phyloP scores from a whole-genome alignment of 305 asterid species.

The Fraxinus velutina region DNA sequence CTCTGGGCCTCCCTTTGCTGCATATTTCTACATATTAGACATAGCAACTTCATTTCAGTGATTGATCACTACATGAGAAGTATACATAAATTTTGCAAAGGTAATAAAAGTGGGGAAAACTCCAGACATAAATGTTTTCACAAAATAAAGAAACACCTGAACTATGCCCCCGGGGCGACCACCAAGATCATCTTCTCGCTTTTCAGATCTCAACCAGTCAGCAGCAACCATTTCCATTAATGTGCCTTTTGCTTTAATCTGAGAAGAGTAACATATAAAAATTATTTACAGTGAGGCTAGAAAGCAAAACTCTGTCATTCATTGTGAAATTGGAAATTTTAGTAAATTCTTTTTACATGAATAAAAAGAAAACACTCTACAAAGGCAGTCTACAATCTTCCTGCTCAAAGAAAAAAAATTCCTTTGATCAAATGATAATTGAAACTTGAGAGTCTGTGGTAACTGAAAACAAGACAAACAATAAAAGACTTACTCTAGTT shows the following conservation, averaged over 20 bases:
- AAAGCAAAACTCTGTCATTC: conserved; percentile 1
- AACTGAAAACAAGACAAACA: background rate
- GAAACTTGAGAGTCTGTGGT: background rate
- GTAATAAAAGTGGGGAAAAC: background rate
- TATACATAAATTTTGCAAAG: conserved; percentile 12
- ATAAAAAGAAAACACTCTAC: background rate
- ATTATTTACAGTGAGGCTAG: conserved; percentile 11
- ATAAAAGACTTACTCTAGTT: background rate
- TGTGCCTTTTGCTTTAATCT: conserved; percentile 87
- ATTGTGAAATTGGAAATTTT: background rate
- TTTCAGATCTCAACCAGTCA: conserved; percentile 95
- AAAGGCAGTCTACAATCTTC: background rate
- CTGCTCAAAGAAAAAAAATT: background rate
- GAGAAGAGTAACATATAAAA: conserved; percentile 25
- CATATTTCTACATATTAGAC: conserved; percentile 66
- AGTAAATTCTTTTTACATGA: background rate
- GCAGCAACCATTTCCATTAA: conserved; percentile 99
- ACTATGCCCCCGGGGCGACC: conserved; percentile 90
- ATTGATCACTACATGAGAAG: conserved; percentile 17
- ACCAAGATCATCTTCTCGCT: conserved; percentile 96
- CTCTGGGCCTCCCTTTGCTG: conserved; percentile 80
- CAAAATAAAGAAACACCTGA: conserved; percentile 50
- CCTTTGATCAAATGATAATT: background rate
- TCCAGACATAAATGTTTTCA: background rate
- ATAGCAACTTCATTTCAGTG: conserved; percentile 21